Evolutionary conservation across 2,329 filamentous ascomycete species (phyloP).

Genomic region (Sporothrix luriei): DNA sequence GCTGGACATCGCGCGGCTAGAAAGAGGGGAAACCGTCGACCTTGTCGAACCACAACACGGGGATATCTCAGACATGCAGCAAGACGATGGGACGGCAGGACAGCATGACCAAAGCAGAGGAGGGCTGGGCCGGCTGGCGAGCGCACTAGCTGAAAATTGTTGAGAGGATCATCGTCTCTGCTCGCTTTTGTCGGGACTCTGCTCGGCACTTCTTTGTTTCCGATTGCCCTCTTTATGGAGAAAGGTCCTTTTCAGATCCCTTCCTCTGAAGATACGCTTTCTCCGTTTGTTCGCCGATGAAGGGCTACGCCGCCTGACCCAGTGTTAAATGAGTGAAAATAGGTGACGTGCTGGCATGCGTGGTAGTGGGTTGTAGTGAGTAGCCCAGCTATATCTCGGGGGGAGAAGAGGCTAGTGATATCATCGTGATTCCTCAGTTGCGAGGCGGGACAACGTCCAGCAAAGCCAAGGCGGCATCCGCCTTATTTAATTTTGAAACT

Average conservation of each 20-base stretch:
- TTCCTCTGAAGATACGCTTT: neutral
- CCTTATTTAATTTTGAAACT: neutral
- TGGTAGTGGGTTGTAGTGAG: neutral
- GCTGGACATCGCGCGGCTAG: neutral
- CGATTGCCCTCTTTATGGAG: neutral
- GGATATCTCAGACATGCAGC: conserved; percentile 20
- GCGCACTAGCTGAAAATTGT: neutral
- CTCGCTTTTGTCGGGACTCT: neutral
- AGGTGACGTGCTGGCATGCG: neutral
- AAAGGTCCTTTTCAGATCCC: neutral
- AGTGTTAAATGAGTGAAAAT: neutral
- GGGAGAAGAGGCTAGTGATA: neutral
- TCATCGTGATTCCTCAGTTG: neutral
- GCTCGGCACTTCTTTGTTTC: conserved; percentile 12
- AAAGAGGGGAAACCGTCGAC: conserved; percentile 25
- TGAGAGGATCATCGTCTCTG: neutral
- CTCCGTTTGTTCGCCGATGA: neutral
- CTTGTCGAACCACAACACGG: neutral
- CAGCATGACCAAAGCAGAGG: neutral
- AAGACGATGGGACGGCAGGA: neutral
- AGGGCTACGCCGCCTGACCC: neutral
- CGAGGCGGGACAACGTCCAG: neutral
- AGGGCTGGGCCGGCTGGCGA: conserved; percentile 5
- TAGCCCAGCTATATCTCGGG: no score
- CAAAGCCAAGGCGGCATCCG: neutral